Evolutionary conservation across 306 rosid species (phyloP).

Genomic region (Gillenia trifoliata): DNA sequence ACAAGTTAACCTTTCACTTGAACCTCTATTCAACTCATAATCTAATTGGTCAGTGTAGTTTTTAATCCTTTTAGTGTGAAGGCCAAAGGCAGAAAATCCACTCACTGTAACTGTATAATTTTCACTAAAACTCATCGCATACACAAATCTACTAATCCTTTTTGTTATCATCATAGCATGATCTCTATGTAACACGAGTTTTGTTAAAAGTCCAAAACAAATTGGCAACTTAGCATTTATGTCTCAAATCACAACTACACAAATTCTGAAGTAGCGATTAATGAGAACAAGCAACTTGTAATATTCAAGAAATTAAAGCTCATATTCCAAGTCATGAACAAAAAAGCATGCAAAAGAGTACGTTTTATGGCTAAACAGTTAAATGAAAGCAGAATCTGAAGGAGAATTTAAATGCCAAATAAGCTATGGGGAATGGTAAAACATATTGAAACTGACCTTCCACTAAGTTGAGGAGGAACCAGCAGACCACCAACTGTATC

Average conservation of each 20-base stretch:
- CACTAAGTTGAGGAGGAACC: slow-evolving; percentile 90
- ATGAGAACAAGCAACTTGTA: not conserved
- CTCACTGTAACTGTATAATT: not conserved
- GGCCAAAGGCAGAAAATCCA: not conserved
- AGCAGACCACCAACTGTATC: slow-evolving; percentile 58
- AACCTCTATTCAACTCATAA: not conserved
- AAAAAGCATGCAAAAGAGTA: not conserved
- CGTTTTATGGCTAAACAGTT: not conserved
- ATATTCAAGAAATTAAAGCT: not conserved
- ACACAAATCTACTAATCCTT: not conserved
- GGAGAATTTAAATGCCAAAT: not conserved
- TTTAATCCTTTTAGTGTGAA: not conserved
- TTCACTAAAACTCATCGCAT: not conserved
- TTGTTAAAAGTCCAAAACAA: not conserved
- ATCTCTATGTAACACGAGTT: not conserved
- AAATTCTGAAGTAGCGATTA: not conserved
- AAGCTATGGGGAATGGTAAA: not conserved
- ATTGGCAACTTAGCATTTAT: not conserved
- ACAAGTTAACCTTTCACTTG: not conserved
- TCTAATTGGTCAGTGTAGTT: not conserved
- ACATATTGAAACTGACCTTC: slow-evolving; percentile 57
- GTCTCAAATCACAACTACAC: not conserved
- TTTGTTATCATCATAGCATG: not conserved
- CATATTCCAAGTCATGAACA: not conserved
- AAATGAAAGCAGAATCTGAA: not conserved